Conservation (phyloP, 805 yeast genomes). For the Schizosaccharomyces lindneri region DNA sequence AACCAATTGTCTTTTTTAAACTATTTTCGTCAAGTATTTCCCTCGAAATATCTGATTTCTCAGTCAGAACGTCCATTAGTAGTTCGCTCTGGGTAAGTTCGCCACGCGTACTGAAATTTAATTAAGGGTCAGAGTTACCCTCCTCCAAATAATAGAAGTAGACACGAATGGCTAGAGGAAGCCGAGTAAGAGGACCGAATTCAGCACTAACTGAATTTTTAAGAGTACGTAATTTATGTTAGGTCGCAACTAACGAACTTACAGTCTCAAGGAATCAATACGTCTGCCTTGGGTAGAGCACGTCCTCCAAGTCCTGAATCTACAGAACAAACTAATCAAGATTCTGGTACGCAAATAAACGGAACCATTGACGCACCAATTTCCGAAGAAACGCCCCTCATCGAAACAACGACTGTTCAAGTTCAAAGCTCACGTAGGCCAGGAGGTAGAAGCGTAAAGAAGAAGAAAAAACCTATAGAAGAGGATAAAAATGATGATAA, state of each 20-base stretch:
- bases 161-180: background rate
- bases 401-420: background rate
- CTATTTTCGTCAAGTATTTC: background rate
- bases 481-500: constrained; percentile 6
- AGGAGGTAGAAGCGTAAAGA: background rate
- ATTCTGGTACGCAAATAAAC: background rate
- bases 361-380: background rate
- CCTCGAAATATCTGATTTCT: background rate
- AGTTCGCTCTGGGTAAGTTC: background rate
- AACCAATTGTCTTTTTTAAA: background rate
- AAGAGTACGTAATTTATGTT: constrained; percentile 4
- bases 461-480: constrained; percentile 5
- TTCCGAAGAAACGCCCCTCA: background rate
- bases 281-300: constrained; percentile 4
- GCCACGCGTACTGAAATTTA: background rate
- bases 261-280: constrained; percentile 8
- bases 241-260: background rate
- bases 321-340: background rate
- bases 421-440: background rate
- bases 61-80: background rate
- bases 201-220: constrained; percentile 9
- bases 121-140: background rate
- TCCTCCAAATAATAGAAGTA: background rate
- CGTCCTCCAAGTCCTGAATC: background rate
- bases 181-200: constrained; percentile 3